Evolutionary conservation across 2,329 filamentous ascomycete species (phyloP), one percentile per base, ranked within the genome.

Genomic region (Simplicillium sp.): DNA sequence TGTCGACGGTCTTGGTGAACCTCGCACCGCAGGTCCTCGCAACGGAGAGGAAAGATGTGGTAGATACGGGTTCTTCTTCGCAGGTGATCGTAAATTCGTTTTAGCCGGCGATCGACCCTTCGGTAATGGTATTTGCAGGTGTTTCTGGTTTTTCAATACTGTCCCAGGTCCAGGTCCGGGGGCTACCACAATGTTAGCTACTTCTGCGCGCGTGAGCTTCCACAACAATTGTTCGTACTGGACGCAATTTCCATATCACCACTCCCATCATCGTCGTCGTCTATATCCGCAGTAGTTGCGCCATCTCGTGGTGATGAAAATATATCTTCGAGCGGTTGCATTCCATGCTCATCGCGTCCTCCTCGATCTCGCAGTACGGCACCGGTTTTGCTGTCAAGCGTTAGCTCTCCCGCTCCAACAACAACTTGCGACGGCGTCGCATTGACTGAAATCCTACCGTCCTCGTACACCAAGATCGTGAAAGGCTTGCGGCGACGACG

Each of bases 301-400:
- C 36, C 47, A 53, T 81, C 84, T 49, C 78, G 75, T 12, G 89
- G 88, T 15, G 89, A 95, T 8, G 89, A 96, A 61, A 95, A 95
- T 49, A 97, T 78, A 50, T 79, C 78, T 29, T 90, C 85, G 44
- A 95, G 75, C 29, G 86, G 83, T 58, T 96, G 87, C 68, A 98
- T 80, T 60, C 90, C 92, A 71, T 95, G 72, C 59, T 94, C 88
- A 64, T 97, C 90, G 64, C 87, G 84, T 45, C 81, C 70, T 39
- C 87, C 87, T 41, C 71, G 79, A 54, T 95, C 87, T 53, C 80
- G 77, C 28, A 97, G 64, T 1, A 80, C 84, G 18, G 94, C 75
- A 35, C 92, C 92, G 1, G 92, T 98, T 73, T 94, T 94, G 51
- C 90, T 96, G 50, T 15, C 38, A 37, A 29, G 35, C 4, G 38